Evolutionary conservation across 257 asterid species (phyloP), one percentile per base, ranked within the genome.

Genomic region (Lycium barbarum): DNA sequence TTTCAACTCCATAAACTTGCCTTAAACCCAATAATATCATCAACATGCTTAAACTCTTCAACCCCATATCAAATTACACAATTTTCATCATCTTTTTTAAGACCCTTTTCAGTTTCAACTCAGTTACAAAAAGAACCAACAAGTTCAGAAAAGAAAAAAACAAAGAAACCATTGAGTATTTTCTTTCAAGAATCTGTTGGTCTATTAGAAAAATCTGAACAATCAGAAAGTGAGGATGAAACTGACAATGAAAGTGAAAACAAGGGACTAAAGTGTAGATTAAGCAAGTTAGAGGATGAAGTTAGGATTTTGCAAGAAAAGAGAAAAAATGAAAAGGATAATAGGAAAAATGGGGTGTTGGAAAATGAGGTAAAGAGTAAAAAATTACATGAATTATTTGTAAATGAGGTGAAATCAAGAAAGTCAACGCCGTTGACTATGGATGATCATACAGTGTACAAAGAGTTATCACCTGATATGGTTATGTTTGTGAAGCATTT

Each of bases 381-480:
- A 35, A 84, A 80, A 17, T 87, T 95, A 79, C 82, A 83, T 62
- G 83, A 80, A n/a, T 84, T 92, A 87, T 92, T 92, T 86, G 22
- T 55, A 76, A 65, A 65, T 45, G 54, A 83, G 84, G 59, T 20
- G 76, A 72, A 55, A 82, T 22, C 53, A 40, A 55, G 62, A 11
- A 74, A 87, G 70, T 71, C 40, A 43, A 85, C 57, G 86, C 82
- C 74, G 20, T 83, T 49, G 74, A 91, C 88, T 47, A 61, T 70
- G 80, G 95, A 94, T 86, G 87, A 91, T 87, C 88, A 84, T 7
- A 86, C 45, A 54, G 90, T 92, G 70, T 84, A 85, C 89, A 91
- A 87, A 71, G 88, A 86, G 86, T 94, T 96, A 80, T 91, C 98
- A 33, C n/a, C 93, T 63, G 97, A 96, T 81, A 93, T 63, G 97